Conservation (phyloP, 2,329 filamentous ascomycete species). For the Fusarium gaditjirri region DNA sequence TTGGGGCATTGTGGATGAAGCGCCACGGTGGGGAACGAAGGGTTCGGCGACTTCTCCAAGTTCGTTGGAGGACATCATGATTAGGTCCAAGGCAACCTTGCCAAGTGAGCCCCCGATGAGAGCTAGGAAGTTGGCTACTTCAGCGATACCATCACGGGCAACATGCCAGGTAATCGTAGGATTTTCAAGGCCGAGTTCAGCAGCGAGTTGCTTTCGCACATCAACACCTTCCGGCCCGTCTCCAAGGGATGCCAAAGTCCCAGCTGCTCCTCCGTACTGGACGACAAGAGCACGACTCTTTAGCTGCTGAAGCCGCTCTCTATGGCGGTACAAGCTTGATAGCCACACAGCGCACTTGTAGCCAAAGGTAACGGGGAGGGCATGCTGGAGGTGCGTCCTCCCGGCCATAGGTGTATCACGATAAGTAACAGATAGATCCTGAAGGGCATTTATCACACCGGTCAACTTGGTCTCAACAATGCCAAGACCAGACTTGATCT, state of each 20-base stretch:
- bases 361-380: slow-evolving; percentile 66
- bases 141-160: slow-evolving; percentile 63
- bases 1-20: slow-evolving; percentile 67
- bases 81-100: slow-evolving; percentile 66
- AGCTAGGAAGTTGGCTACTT: slow-evolving; percentile 64
- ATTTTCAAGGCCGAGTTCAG: slow-evolving; percentile 58
- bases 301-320: slow-evolving; percentile 59
- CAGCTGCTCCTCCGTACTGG: slow-evolving; percentile 67
- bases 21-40: slow-evolving; percentile 64
- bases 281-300: slow-evolving; percentile 59
- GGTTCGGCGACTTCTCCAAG: slow-evolving; percentile 62
- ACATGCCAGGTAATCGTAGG: slow-evolving; percentile 68
- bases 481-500: slow-evolving; percentile 61
- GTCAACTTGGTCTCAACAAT: slow-evolving; percentile 58
- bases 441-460: slow-evolving; percentile 56
- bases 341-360: slow-evolving; percentile 68
- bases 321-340: slow-evolving; percentile 59
- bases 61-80: slow-evolving; percentile 68
- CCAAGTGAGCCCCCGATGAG: slow-evolving; percentile 64
- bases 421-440: slow-evolving; percentile 56
- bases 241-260: slow-evolving; percentile 61
- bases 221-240: slow-evolving; percentile 57
- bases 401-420: slow-evolving; percentile 66
- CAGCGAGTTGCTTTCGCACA: slow-evolving; percentile 60
- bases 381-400: slow-evolving; percentile 67